Evolutionary conservation across 1,284 basidiomycete species (phyloP).

Genomic region (Cutaneotrichosporon sp.): DNA sequence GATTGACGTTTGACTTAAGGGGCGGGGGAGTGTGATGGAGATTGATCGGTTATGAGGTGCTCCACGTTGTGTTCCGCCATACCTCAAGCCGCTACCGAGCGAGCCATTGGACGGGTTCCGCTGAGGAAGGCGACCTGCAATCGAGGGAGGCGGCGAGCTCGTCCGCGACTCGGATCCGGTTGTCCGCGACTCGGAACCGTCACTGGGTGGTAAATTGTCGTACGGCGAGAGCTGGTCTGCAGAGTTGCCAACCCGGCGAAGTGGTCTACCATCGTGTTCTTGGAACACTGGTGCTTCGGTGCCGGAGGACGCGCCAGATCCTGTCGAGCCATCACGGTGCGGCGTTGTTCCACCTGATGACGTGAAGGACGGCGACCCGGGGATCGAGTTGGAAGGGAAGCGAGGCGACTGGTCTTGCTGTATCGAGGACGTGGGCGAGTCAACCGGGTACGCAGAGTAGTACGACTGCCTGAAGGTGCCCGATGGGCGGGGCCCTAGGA

Average conservation of each 20-base stretch:
- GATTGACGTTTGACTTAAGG: slow-evolving; percentile 15
- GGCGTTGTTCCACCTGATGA: slow-evolving; percentile 31
- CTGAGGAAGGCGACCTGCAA: slow-evolving; percentile 10
- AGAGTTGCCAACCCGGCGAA: slow-evolving; percentile 7
- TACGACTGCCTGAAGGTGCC: slow-evolving; percentile 33
- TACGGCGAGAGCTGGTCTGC: slow-evolving; percentile 16
- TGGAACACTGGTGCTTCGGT: neutral
- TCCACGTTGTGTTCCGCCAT: slow-evolving; percentile 5
- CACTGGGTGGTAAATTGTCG: neutral
- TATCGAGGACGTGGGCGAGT: slow-evolving; percentile 32
- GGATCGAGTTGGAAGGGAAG: slow-evolving; percentile 20
- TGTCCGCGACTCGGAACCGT: slow-evolving; percentile 15
- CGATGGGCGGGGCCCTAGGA: slow-evolving; percentile 25
- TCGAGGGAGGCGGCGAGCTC: slow-evolving; percentile 19
- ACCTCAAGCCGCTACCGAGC: slow-evolving; percentile 1
- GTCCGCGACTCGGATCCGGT: slow-evolving; percentile 16
- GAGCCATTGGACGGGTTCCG: slow-evolving; percentile 5
- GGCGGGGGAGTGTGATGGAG: slow-evolving; percentile 19
- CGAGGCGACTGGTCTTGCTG: slow-evolving; percentile 36
- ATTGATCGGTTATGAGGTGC: slow-evolving; percentile 20
- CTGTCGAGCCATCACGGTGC: slow-evolving; percentile 13
- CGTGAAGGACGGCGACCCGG: slow-evolving; percentile 33
- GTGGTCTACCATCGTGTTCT: slow-evolving; percentile 1
- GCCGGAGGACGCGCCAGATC: slow-evolving; percentile 4
- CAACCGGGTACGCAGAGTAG: slow-evolving; percentile 40